These are phyloP conservation scores for Coemansia sp. DNA, from an alignment of 192 early-diverging fungal species.

Conservation along the genomic window DNA sequence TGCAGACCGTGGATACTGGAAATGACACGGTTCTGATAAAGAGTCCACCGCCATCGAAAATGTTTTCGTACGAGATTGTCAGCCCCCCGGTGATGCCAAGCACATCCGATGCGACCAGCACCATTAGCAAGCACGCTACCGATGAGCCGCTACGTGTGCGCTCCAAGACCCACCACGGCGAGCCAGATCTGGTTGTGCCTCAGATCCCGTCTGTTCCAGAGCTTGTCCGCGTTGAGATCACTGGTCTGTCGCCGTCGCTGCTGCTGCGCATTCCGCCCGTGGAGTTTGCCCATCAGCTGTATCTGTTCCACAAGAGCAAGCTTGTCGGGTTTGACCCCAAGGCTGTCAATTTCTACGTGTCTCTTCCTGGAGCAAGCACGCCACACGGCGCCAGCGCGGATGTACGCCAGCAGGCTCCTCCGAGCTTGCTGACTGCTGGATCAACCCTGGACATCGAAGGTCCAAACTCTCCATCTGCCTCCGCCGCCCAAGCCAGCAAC, in stretches of 20 bases:
- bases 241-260: conserved; percentile 63
- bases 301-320: conserved; percentile 61
- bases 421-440: conserved; percentile 34
- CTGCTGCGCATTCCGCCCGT: conserved; percentile 61
- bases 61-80: conserved; percentile 29
- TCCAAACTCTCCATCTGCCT: not conserved
- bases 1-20: conserved; percentile 5
- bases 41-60: conserved; percentile 6
- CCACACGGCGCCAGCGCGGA: not conserved
- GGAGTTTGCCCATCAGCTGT: conserved; percentile 69
- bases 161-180: conserved; percentile 46
- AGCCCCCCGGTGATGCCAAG: conserved; percentile 12
- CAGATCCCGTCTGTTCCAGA: conserved; percentile 51
- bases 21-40: conserved; percentile 16
- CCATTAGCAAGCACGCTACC: not conserved
- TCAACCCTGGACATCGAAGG: conserved; percentile 4
- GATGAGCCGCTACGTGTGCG: conserved; percentile 37
- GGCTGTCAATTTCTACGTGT: conserved; percentile 35
- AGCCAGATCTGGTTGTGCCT: conserved; percentile 29
- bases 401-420: conserved; percentile 16
- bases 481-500: not conserved
- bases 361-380: conserved; percentile 8
- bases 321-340: conserved; percentile 40
- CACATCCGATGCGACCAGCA: not conserved
- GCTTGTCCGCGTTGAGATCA: conserved; percentile 55